Evolutionary conservation across 768 basidiomycete genomes (phyloP).

Genomic region (Serendipita sp.): DNA sequence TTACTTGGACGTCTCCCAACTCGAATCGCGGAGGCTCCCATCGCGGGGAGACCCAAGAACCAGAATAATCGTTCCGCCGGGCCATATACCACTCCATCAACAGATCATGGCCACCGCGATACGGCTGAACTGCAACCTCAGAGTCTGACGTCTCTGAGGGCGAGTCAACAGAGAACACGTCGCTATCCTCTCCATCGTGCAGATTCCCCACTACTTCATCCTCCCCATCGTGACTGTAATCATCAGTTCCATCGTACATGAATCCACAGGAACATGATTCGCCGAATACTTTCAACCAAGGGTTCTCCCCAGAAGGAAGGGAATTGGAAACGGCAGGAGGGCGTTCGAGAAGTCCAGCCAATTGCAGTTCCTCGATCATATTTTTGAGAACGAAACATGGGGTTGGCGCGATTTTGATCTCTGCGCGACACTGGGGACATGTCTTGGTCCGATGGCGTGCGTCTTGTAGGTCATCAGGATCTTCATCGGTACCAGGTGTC

Average conservation of each 20-base stretch:
- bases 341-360: not conserved
- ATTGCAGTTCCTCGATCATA: not conserved
- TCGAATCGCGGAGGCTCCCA: not conserved
- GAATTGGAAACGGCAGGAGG: not conserved
- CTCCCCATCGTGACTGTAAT: not conserved
- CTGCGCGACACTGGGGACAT: not conserved
- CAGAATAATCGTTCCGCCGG: not conserved
- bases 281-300: not conserved
- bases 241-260: not conserved
- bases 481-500: not conserved
- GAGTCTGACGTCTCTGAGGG: not conserved
- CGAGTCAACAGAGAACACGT: not conserved
- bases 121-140: not conserved
- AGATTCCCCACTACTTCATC: not conserved
- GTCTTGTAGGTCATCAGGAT: too few species aligned
- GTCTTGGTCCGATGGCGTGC: not conserved
- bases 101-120: not conserved
- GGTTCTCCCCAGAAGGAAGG: not conserved
- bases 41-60: not conserved
- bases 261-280: not conserved
- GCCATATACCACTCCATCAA: not conserved
- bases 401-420: not conserved
- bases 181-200: not conserved
- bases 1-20: not conserved
- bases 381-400: not conserved